Base-by-base conservation (phyloP, 164 flowering plant species). In the Kalanchoe fedtschenkoi region DNA sequence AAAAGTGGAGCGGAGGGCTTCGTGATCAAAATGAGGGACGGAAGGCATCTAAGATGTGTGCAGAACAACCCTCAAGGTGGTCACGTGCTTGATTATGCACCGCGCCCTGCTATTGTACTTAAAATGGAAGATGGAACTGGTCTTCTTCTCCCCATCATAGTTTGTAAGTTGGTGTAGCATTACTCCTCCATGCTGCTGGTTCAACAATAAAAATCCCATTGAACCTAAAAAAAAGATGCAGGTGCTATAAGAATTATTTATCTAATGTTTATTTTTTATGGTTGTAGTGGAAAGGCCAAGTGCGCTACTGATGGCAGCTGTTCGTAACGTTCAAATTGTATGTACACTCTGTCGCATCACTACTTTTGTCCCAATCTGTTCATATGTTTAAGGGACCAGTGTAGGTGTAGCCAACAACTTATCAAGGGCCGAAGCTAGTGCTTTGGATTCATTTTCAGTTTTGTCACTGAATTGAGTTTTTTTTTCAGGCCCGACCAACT, bases 61-160 rank as follows among this genome's bases (percentile, higher is more conserved):
- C 99, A 95, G 64, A 91, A 91, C 72, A 91, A 82, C 66, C 97
- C 99, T 64, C 95, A 89, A 51, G 93, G 89, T 24, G 96, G 89
- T n/a, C 87, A 85, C 71, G 71, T 86, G 46, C 89, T 89, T 6
- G 91, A 91, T 78, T 89, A 87, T 75, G 88, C 96, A 38, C 96
- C 97, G 17, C 97, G 87, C 72, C 97, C 99, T 37, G 99, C 96
- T 6, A 91, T 95, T 68, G 97, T 95, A 15, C 75, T 95, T 60
- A 91, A 89, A 83, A 95, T 95, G 93, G 99, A 95, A 78, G 99
- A 95, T 69, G 99, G 97, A 64, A 91, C 96, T 16, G 97, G 84
- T 62, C 86, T 95, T 69, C 89, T 95, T 65, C 91, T 95, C 62
- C 97, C 99, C 8, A 91, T 95, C 32, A 91, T 95, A 73, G 99